A percentile compares a stretch with the other conserved stretches of the same genome.
Evolutionary conservation across 2,329 filamentous ascomycete genomes (phyloP).

Genomic region (Coleophoma eucalyptorum): DNA sequence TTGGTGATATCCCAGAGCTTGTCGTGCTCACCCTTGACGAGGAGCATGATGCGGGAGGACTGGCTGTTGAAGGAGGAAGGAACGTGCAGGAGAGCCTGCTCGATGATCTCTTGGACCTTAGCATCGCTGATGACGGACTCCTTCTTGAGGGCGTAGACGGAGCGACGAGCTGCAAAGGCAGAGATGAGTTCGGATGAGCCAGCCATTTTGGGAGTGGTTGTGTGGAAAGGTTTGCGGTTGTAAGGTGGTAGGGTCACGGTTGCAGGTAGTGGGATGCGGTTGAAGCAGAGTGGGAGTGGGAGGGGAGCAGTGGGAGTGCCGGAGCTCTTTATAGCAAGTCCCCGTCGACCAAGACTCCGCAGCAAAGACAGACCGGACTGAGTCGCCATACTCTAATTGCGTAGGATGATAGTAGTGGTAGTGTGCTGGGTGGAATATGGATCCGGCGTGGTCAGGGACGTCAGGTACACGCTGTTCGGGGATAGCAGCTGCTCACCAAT

Average conservation of each 20-base stretch:
- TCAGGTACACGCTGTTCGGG: too few relatives aligned
- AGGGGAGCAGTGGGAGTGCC: too few relatives aligned
- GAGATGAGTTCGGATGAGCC: constrained; percentile 45
- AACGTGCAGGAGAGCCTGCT: constrained; percentile 60
- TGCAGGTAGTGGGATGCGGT: background rate
- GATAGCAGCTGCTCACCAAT: too few relatives aligned
- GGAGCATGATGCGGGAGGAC: constrained; percentile 71
- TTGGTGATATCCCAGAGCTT: constrained; percentile 77
- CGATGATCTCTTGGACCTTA: constrained; percentile 62
- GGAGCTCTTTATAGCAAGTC: too few relatives aligned
- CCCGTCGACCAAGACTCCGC: too few relatives aligned
- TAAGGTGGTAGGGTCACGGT: background rate
- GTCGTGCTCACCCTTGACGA: constrained; percentile 79
- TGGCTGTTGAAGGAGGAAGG: constrained; percentile 90
- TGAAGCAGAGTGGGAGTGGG: background rate
- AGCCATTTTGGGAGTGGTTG: constrained; percentile 35
- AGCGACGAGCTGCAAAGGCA: constrained; percentile 64
- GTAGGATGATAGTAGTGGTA: too few relatives aligned
- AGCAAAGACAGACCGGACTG: too few relatives aligned
- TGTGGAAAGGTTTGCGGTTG: background rate
- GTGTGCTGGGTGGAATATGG: too few relatives aligned
- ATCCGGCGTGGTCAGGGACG: too few relatives aligned
- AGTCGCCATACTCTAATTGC: too few relatives aligned
- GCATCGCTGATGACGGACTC: constrained; percentile 52
- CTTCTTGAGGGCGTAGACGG: constrained; percentile 65